A percentile compares a stretch with the other conserved stretches of the same genome.
These are phyloP conservation scores for Sphagnum magellanicum DNA, from an alignment of 228 moss, liverwort and hornwort species.

Conservation along the genomic window DNA sequence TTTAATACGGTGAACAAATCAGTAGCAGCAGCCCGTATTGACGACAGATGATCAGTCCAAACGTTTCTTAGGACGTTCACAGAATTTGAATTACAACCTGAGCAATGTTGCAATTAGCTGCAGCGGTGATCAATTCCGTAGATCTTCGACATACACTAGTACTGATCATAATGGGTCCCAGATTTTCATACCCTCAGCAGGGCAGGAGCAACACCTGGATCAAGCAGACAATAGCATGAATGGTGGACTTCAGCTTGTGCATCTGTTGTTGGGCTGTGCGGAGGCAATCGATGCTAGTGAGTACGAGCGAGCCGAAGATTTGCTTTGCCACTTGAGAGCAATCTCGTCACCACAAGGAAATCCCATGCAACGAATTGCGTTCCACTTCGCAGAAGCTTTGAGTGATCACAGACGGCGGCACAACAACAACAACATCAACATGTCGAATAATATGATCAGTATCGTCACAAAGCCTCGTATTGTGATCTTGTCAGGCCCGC, in stretches of 20 bases:
- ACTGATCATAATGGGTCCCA: no score
- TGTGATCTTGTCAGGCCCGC: background rate
- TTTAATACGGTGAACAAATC: background rate
- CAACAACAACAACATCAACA: slow-evolving; percentile 3
- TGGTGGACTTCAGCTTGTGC: slow-evolving; percentile 55
- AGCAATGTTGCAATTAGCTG: background rate
- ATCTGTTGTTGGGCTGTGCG: slow-evolving; percentile 64
- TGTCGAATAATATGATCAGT: slow-evolving; percentile 6
- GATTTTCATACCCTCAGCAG: slow-evolving; percentile 1
- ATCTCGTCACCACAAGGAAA: slow-evolving; percentile 62
- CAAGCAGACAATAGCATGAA: no score
- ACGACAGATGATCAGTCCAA: background rate
- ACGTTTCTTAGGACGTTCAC: no score
- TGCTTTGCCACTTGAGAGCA: slow-evolving; percentile 38
- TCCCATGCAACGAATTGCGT: slow-evolving; percentile 81
- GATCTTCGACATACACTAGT: slow-evolving; percentile 5
- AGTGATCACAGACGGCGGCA: slow-evolving; percentile 23
- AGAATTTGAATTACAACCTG: background rate
- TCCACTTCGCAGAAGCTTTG: slow-evolving; percentile 75
- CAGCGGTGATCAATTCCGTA: background rate
- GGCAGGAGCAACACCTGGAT: slow-evolving; percentile 26
- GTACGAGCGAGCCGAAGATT: slow-evolving; percentile 39
- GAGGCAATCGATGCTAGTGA: slow-evolving; percentile 57
- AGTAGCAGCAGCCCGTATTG: slow-evolving; percentile 17
- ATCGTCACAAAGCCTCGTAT: background rate